Evolutionary conservation across 2,329 filamentous ascomycete species (phyloP), one percentile per base, ranked within the genome.

Genomic region (Aspergillus spinulosporus): DNA sequence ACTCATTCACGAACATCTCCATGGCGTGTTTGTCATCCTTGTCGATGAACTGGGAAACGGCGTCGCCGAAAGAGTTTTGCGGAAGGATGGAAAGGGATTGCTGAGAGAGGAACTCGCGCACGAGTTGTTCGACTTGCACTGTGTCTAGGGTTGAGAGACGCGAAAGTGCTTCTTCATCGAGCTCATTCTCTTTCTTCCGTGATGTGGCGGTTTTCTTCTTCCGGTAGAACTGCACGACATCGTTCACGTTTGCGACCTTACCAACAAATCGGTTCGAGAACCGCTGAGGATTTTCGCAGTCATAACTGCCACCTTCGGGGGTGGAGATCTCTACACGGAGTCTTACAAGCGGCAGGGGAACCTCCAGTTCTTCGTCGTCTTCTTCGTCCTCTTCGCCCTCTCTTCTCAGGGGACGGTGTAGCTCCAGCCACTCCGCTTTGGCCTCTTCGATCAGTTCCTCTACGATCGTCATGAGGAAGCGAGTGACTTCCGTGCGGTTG

Each of bases 11-110:
- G 64, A 93, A 93, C 43, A 86, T 78, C 67, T 92, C 86, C 86
- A 97, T 91, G 2, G 91, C 91, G 65, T 94, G 87, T 69, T 92
- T 96, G 76, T 99, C 94, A 63, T 96, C 91, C 64, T 97, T 97
- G 70, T 92, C 87, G 28, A 99, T 91, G 66, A 94, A 99, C 59
- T 96, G 89, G 46, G 87, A 88, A 4, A 99, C 91, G 0, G 94
- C 94, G 67, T 97, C 92, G 12, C 92, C 89, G 67, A 99, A 97
- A 0, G 88, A 89, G 31, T 92, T 94, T 66, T 96, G 90, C 0
- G 94, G 94, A 0, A 99, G 81, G 48, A 99, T 94, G 56, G 92
- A 96, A 34, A 99, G 83, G 0, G 90, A 92, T 67, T 97, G 92
- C 0, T 90, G 89, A 0, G 84, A 84, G 2, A 99, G 82, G 65